Evolutionary conservation across 305 asterid genomes (phyloP).

Genomic region (Lippia alba): DNA sequence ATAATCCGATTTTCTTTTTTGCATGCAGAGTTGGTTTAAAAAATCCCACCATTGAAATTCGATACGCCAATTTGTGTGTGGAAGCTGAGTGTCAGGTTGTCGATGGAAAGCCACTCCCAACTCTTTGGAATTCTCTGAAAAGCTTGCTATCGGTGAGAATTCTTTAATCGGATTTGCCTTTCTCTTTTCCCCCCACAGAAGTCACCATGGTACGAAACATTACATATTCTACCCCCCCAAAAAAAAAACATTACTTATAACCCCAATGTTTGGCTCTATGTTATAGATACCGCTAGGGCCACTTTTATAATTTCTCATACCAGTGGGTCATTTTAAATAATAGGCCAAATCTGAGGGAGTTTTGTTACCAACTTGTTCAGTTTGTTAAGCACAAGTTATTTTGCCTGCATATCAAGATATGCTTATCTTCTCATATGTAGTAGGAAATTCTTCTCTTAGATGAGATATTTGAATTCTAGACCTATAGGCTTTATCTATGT

Average conservation of each 20-base stretch:
- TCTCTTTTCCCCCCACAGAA: no score
- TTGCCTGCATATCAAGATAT: neutral
- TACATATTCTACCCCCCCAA: no score
- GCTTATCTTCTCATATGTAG: neutral
- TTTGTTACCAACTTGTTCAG: no score
- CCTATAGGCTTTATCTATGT: neutral
- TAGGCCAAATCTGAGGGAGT: no score
- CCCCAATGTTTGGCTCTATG: no score
- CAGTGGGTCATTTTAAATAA: no score
- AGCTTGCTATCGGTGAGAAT: slow-evolving; percentile 44
- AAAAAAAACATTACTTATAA: no score
- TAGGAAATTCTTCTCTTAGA: neutral
- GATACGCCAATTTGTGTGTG: slow-evolving; percentile 48
- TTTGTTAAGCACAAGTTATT: neutral
- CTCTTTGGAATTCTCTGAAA: slow-evolving; percentile 69
- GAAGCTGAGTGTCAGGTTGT: slow-evolving; percentile 73
- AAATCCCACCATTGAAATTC: slow-evolving; percentile 64
- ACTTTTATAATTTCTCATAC: no score
- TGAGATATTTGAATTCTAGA: neutral
- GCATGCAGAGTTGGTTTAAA: slow-evolving; percentile 58
- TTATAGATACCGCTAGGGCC: no score
- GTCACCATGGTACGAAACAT: no score
- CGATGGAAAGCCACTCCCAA: slow-evolving; percentile 71
- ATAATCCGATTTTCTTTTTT: neutral
- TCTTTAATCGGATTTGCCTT: neutral